These are phyloP conservation scores for Paramarasmius palmivorus DNA, from an alignment of 1,284 basidiomycete genomes.

Conservation along the genomic window DNA sequence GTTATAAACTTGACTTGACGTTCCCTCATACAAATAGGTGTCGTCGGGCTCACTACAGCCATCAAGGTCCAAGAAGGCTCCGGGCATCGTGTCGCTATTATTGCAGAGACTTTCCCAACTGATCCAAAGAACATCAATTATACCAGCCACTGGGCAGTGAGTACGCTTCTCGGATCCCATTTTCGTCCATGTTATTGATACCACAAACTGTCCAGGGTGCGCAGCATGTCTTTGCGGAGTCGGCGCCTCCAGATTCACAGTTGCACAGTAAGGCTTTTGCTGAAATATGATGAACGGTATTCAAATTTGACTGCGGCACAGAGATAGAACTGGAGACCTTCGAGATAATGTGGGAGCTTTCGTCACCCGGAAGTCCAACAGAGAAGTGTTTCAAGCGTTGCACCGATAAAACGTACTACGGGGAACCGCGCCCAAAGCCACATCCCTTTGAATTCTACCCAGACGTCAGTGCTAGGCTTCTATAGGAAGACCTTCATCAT, in stretches of 20 bases:
- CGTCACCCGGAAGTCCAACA: conserved; percentile 49
- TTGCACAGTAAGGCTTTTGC: conserved; percentile 45
- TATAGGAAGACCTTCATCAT: neutral
- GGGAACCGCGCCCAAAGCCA: conserved; percentile 37
- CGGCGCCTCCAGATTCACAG: conserved; percentile 44
- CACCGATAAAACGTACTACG: conserved; percentile 60
- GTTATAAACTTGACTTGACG: neutral
- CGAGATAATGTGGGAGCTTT: conserved; percentile 68
- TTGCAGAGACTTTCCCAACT: conserved; percentile 66
- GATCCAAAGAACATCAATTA: conserved; percentile 69
- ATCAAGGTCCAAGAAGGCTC: conserved; percentile 61
- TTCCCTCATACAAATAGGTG: conserved; percentile 29
- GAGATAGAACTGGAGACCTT: conserved; percentile 77
- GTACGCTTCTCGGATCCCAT: conserved; percentile 30
- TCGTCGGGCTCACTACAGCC: conserved; percentile 70
- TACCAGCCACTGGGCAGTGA: conserved; percentile 78
- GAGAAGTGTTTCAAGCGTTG: conserved; percentile 64
- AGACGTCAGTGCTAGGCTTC: conserved; percentile 42
- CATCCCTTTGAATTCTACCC: conserved; percentile 61
- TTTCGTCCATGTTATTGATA: neutral
- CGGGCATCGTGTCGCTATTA: conserved; percentile 58
- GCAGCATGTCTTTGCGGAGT: conserved; percentile 58
- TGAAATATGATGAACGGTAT: conserved; percentile 1
- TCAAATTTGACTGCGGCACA: conserved; percentile 24
- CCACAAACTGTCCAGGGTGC: conserved; percentile 43